Conservation (phyloP, 1,284 basidiomycete genomes). For the Moniliella sp. region DNA sequence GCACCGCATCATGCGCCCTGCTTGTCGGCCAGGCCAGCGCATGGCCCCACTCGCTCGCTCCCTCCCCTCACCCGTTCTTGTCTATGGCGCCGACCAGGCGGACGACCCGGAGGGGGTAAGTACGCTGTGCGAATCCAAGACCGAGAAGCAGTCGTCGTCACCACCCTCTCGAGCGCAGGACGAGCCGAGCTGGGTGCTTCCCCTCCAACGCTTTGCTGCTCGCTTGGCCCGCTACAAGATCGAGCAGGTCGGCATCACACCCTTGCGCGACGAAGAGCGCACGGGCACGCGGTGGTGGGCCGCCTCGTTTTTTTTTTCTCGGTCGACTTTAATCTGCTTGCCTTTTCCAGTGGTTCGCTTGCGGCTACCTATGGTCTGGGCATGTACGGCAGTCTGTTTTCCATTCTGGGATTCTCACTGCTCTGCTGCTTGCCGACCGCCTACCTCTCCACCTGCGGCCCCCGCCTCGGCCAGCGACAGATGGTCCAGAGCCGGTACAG, state of each 20-base stretch:
- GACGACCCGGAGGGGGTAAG: too few relatives aligned
- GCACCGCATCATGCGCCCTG: too few relatives aligned
- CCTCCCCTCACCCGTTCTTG: too few relatives aligned
- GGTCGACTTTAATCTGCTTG: conserved; percentile 29
- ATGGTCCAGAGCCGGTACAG: conserved; percentile 42
- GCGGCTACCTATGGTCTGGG: conserved; percentile 42
- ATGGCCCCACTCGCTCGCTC: too few relatives aligned
- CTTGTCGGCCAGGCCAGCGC: too few relatives aligned
- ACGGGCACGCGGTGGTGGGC: conserved; percentile 37
- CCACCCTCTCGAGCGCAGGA: too few relatives aligned
- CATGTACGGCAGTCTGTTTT: conserved; percentile 36
- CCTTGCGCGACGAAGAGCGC: conserved; percentile 6
- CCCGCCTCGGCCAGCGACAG: conserved; percentile 44
- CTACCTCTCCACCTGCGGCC: conserved; percentile 38
- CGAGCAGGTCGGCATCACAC: conserved; percentile 13
- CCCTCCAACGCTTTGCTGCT: not conserved
- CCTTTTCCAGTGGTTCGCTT: conserved; percentile 44
- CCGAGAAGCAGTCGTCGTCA: too few relatives aligned
- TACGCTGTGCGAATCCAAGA: too few relatives aligned
- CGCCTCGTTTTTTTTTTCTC: conserved; percentile 21
- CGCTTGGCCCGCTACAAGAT: conserved; percentile 2
- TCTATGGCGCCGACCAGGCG: too few relatives aligned
- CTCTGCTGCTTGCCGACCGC: conserved; percentile 28
- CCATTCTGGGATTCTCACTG: conserved; percentile 33
- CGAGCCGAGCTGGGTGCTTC: too few relatives aligned